Conservation (phyloP, 2,329 filamentous ascomycete genomes). For the Aphanoascus verrucosus region DNA sequence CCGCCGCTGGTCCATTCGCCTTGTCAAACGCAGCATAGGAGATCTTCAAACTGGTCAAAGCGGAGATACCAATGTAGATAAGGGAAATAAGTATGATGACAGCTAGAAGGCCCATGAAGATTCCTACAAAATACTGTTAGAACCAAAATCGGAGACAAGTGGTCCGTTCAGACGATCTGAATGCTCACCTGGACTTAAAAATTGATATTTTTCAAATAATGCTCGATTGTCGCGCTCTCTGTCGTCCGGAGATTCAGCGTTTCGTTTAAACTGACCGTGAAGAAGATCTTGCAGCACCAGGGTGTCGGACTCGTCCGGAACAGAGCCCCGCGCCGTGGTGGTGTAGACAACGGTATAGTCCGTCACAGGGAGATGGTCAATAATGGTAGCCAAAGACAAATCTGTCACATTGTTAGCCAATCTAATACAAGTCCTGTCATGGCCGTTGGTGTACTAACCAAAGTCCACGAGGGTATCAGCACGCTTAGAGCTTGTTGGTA, state of each 20-base stretch:
- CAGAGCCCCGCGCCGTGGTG: conserved; percentile 46
- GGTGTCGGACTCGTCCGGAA: conserved; percentile 34
- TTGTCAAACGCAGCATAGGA: conserved; percentile 94
- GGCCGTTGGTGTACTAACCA: conserved; percentile 26
- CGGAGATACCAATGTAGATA: conserved; percentile 64
- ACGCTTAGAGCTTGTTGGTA: conserved; percentile 28
- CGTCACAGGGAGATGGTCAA: conserved; percentile 37
- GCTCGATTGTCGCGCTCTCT: conserved; percentile 25
- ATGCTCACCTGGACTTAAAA: conserved; percentile 69
- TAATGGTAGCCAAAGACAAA: conserved; percentile 32
- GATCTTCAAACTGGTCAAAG: conserved; percentile 70
- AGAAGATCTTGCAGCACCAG: conserved; percentile 45
- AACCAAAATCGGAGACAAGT: neutral
- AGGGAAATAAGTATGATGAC: conserved; percentile 63
- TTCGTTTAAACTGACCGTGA: conserved; percentile 66
- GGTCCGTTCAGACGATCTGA: neutral
- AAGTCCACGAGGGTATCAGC: conserved; percentile 34
- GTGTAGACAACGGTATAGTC: conserved; percentile 68
- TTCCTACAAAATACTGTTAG: conserved; percentile 43
- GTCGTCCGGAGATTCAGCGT: conserved; percentile 34
- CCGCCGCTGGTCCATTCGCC: conserved; percentile 78
- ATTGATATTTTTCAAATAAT: conserved; percentile 83
- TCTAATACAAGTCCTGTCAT: conserved; percentile 9
- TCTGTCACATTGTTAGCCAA: conserved; percentile 1
- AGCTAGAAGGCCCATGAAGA: conserved; percentile 77